phyloP scores from a whole-genome alignment of 305 asterid species.

The Plantago lanceolata region DNA sequence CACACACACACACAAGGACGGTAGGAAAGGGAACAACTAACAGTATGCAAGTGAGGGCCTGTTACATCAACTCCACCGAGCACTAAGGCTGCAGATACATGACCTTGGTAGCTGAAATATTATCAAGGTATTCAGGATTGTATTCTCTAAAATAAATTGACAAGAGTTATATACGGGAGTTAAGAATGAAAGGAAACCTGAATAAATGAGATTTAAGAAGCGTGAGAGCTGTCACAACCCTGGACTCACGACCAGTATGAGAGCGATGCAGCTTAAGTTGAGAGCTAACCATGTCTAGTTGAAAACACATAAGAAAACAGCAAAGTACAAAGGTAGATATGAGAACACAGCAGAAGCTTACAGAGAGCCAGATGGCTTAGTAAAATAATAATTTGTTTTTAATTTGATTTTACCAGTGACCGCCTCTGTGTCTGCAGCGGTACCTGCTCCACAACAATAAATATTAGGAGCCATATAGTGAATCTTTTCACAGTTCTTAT shows the following conservation, averaged over 20 bases:
- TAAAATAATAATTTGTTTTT: not conserved
- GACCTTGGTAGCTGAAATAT: conserved; percentile 42
- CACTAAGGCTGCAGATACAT: conserved; percentile 56
- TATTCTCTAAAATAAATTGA: conserved; percentile 2
- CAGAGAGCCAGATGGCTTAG: conserved; percentile 2
- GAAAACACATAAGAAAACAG: conserved; percentile 17
- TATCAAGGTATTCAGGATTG: conserved; percentile 5
- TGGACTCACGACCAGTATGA: conserved; percentile 57
- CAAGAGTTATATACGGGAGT: conserved; percentile 2
- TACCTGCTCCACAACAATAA: conserved; percentile 63
- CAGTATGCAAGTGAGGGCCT: conserved; percentile 58
- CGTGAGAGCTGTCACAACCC: conserved; percentile 59
- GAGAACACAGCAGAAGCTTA: not conserved
- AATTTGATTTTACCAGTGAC: conserved; percentile 39
- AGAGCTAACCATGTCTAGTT: conserved; percentile 54
- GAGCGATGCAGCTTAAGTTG: conserved; percentile 48
- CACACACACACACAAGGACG: not conserved
- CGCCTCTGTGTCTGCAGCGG: conserved; percentile 69
- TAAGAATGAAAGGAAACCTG: conserved; percentile 30
- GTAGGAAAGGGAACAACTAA: conserved; percentile 26
- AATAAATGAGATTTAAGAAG: conserved; percentile 52
- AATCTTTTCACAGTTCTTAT: conserved; percentile 57
- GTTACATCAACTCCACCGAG: conserved; percentile 60
- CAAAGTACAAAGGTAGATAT: not conserved
- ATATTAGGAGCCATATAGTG: conserved; percentile 56